Evolutionary conservation across 805 yeast species (phyloP).

Genomic region (Monosporozyma aerobia): DNA sequence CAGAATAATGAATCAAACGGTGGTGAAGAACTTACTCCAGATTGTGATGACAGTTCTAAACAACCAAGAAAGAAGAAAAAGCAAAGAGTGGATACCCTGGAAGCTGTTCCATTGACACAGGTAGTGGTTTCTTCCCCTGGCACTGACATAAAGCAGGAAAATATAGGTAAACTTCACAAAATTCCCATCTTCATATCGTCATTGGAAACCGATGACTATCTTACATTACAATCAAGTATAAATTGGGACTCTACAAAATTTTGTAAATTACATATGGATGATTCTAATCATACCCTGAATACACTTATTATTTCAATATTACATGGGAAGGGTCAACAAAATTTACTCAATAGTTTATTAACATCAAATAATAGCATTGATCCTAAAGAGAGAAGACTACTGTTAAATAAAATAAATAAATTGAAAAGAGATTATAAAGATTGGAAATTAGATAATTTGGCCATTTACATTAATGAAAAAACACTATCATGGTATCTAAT

Average conservation of each 20-base stretch:
- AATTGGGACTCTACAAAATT: not conserved
- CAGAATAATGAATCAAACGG: not conserved
- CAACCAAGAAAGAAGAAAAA: not conserved
- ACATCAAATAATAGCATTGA: not conserved
- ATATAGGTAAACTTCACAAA: not conserved
- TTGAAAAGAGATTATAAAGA: slow-evolving; percentile 5
- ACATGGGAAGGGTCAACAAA: not conserved
- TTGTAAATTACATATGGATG: not conserved
- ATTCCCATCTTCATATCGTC: not conserved
- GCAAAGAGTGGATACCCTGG: not conserved
- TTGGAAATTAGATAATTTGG: not conserved
- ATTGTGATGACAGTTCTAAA: not conserved
- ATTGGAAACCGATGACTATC: not conserved
- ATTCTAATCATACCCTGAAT: not conserved
- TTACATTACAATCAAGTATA: not conserved
- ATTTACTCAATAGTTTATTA: not conserved
- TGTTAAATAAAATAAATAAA: not conserved
- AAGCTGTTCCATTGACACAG: not conserved
- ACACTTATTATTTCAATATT: not conserved
- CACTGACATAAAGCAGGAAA: not conserved
- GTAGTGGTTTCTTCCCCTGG: not conserved
- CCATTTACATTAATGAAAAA: not conserved
- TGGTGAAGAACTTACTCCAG: not conserved
- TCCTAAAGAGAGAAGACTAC: not conserved
- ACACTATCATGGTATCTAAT: not conserved